Base-by-base conservation (phyloP, 2,329 filamentous ascomycete species). In the Blumeria graminis region DNA sequence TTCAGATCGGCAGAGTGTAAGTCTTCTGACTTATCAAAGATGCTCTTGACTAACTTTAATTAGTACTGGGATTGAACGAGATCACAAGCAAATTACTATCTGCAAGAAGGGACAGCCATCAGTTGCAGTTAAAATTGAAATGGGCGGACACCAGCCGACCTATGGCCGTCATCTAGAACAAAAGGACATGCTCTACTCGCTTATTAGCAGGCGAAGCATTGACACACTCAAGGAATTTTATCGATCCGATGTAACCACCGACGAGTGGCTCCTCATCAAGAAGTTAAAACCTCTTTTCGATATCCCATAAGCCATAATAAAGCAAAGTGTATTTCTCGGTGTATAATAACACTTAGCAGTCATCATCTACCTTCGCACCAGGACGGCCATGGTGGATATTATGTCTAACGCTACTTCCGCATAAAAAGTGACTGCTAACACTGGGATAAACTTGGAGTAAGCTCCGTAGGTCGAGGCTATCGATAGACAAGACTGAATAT, bases 41-140 rank as follows among this genome's bases (percentile, higher is more conserved):
- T 35, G 58, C 16, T 52, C 18, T 2, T 28, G 43, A 18, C 46
- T 56, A 43, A 56, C 41, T 3, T 7, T 33, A 22, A 7, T 32
- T 65, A 94, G 89, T n/a, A 86, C 86, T 57, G 89, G 84, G 1
- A 98, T 98, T 66, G 90, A 98, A 70, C 83, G 93, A 67, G 93
- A 98, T 63, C 92, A 98, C 77, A 98, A 98, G 74, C 81, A 92
- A 61, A 82, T 98, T 62, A 78, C 76, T 9, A 76, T 94, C 57
- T 94, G 87, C 74, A 98, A 98, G 71, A 90, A 88, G 72, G 90
- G 90, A 55, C 86, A 94, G 67, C 92, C 93, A n/a, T 93, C 88
- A 1, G 93, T 98, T 9, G 92, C 92, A 18, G 76, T 98, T 73
- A 98, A 98, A 76, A 93, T 98, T 65, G 93, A 98, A 72, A 82